phyloP scores from a whole-genome alignment of 768 basidiomycete genomes.

The Tulasnella sp. region DNA sequence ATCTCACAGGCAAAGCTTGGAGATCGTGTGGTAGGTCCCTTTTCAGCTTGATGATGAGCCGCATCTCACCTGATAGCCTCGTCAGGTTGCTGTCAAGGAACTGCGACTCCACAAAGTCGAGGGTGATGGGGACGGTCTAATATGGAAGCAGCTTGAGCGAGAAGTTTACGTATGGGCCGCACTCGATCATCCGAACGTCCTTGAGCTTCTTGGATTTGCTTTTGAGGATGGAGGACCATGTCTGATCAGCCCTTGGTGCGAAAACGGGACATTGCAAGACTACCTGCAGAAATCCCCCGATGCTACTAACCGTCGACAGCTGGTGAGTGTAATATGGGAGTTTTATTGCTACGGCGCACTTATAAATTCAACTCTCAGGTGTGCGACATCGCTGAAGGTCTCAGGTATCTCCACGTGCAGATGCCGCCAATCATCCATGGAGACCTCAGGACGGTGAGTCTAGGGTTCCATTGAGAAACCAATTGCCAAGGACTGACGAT shows the following conservation, averaged over 20 bases:
- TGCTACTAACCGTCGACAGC: slow-evolving; percentile 50
- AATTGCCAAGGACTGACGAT: neutral
- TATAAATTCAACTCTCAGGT: slow-evolving; percentile 18
- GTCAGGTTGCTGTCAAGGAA: neutral
- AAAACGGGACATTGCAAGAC: slow-evolving; percentile 55
- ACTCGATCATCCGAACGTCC: neutral
- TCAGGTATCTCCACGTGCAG: neutral
- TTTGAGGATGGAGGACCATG: slow-evolving; percentile 40
- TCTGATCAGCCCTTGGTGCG: slow-evolving; percentile 63
- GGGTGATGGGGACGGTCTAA: no score
- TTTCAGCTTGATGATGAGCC: neutral
- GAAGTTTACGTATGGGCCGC: neutral
- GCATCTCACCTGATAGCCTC: neutral
- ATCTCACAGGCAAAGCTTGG: neutral
- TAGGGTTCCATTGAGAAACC: neutral
- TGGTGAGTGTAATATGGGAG: slow-evolving; percentile 45
- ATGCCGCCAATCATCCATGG: slow-evolving; percentile 35
- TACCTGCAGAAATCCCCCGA: slow-evolving; percentile 51
- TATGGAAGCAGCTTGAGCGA: neutral
- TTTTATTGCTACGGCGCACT: neutral
- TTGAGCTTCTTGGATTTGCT: neutral
- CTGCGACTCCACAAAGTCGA: neutral
- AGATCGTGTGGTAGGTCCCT: neutral
- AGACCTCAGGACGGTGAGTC: slow-evolving; percentile 35
- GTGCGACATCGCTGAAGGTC: neutral